Evolutionary conservation across 2,329 filamentous ascomycete species (phyloP).

Genomic region (Cercospora sp.): DNA sequence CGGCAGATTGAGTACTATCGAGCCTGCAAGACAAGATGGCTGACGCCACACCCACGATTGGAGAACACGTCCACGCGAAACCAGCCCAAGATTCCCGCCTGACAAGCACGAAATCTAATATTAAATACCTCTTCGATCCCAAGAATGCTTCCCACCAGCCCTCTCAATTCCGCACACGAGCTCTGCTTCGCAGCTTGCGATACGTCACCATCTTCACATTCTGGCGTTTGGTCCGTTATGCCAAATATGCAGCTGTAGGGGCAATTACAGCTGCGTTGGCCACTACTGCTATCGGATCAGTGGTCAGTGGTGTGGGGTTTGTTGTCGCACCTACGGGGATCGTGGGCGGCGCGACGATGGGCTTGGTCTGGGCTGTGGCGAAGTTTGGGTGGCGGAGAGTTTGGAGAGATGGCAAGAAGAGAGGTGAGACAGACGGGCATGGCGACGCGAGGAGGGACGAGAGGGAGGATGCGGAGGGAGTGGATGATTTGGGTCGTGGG

Average conservation of each 20-base stretch:
- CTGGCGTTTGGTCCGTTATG: constrained; percentile 46
- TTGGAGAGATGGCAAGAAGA: constrained; percentile 33
- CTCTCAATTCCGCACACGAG: constrained; percentile 42
- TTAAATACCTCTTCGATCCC: constrained; percentile 20
- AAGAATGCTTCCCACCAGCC: constrained; percentile 27
- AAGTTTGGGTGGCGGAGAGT: constrained; percentile 41
- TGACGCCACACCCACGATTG: not conserved
- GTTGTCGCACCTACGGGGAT: constrained; percentile 47
- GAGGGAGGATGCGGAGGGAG: constrained; percentile 26
- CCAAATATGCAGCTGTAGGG: constrained; percentile 47
- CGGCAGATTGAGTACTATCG: not conserved
- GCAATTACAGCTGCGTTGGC: constrained; percentile 37
- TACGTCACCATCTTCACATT: constrained; percentile 45
- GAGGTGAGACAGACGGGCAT: constrained; percentile 29
- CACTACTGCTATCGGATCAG: constrained; percentile 39
- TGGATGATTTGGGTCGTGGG: not conserved
- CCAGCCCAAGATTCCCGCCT: not conserved
- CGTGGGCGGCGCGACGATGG: constrained; percentile 34
- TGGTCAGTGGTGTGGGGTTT: constrained; percentile 44
- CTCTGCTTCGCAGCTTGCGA: constrained; percentile 42
- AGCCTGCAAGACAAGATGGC: not conserved
- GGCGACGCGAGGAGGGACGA: constrained; percentile 30
- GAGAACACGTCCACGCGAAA: not conserved
- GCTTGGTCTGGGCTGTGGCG: constrained; percentile 44
- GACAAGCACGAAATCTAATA: constrained; percentile 7